Evolutionary conservation across 441 rosid genomes (phyloP), one percentile per base, ranked within the genome.

Genomic region (Pelargonium australe): DNA sequence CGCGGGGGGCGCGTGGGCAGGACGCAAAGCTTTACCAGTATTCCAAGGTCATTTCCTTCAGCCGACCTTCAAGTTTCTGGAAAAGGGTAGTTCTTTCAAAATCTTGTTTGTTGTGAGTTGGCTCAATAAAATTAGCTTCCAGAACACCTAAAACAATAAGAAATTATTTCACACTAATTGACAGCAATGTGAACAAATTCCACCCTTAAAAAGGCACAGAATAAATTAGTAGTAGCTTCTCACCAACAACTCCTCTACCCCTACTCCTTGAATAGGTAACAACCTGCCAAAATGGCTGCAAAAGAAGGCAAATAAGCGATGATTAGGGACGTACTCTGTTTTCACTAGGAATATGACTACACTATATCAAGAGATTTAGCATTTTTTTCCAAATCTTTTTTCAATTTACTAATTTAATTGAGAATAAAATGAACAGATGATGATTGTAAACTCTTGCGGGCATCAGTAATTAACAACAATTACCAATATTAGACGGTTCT

Each of bases 161-260:
- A 63, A n/a, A 76, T 64, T 62, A 68, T 47, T 72, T 63, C 12
- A 51, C 63, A 69, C 70, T 57, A 51, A 67, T 34, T 71, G 37
- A 70, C n/a, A 43, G 66, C 63, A 65, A 60, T 70, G 19, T 62
- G 43, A 55, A 40, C 41, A 64, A 60, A 68, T 61, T 63, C 65
- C 63, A 61, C 9, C 61, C 37, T 31, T 31, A 31, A 68, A 67
- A 64, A 40, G 47, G 55, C 5, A 14, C 5, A 31, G 37, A 67
- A 70, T 68, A 63, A 68, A 58, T 64, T 71, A 45, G 51, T 13
- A 63, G 76, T 67, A 78, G 37, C 70, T 80, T 71, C 95, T 86
- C 80, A 95, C 99, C 98, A 73, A 86, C 98, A 70, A 95, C 89
- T 66, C 99, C 99, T 85, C 97, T 85, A 58, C 99, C 97, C 72